Conservation (phyloP, 129 eudicot species). For the Lactuca sativa region DNA sequence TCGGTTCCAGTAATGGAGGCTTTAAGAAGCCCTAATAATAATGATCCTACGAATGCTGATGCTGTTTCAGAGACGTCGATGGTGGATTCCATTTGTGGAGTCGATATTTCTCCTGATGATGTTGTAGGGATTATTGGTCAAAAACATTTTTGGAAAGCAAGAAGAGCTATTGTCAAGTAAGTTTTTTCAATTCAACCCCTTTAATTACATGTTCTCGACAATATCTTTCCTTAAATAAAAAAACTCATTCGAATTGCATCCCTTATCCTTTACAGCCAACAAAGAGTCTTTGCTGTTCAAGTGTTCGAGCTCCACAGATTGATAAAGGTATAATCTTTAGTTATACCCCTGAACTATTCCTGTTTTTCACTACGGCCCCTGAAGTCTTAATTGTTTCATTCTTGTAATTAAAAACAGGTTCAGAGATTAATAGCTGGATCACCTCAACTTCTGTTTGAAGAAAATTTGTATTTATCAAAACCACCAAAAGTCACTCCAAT, state of each 20-base stretch:
- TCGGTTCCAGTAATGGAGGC: conserved; percentile 33
- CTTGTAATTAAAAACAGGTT: conserved; percentile 46
- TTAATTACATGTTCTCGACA: background rate
- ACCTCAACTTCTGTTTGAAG: conserved; percentile 73
- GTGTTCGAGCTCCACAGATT: conserved; percentile 92
- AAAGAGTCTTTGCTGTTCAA: conserved; percentile 96
- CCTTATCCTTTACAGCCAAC: conserved; percentile 64
- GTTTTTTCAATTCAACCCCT: conserved; percentile 20
- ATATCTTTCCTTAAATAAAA: background rate
- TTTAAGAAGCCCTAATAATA: conserved; percentile 40
- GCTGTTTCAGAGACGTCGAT: conserved; percentile 74
- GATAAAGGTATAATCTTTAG: conserved; percentile 55
- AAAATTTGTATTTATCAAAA: conserved; percentile 42
- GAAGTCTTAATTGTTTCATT: conserved; percentile 4
- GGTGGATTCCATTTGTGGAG: conserved; percentile 61
- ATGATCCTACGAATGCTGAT: conserved; percentile 50
- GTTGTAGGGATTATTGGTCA: conserved; percentile 80
- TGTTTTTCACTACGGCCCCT: background rate
- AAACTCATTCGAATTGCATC: conserved; percentile 1
- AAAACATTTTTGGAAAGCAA: conserved; percentile 93
- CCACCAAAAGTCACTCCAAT: conserved; percentile 47
- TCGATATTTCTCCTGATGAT: conserved; percentile 81
- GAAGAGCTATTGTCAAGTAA: conserved; percentile 92
- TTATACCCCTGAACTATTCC: background rate
- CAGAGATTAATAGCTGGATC: conserved; percentile 82